Evolutionary conservation across 345 rosid species (phyloP).

Genomic region (Excoecaria cochinchinensis): DNA sequence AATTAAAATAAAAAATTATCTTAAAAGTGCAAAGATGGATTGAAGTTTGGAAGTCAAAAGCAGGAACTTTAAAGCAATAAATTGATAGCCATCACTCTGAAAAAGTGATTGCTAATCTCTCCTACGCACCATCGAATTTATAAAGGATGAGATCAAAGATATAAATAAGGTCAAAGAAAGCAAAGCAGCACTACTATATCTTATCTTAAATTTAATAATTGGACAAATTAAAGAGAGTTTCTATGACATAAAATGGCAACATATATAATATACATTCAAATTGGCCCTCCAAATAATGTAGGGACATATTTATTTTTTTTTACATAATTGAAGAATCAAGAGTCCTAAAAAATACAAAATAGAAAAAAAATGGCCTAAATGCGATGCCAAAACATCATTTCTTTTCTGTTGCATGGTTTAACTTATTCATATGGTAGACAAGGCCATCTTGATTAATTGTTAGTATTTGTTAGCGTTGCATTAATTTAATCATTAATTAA

Average conservation of each 20-base stretch:
- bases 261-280: conserved; percentile 10
- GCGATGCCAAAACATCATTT: neutral
- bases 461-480: too few species aligned
- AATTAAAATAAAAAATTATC: too few species aligned
- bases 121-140: conserved; percentile 13
- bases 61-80: conserved; percentile 5
- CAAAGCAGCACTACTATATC: conserved; percentile 2
- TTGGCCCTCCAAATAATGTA: conserved; percentile 20
- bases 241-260: conserved; percentile 21
- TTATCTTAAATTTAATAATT: conserved; percentile 1
- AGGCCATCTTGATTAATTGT: too few species aligned
- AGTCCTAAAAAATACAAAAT: neutral
- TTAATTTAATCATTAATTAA: too few species aligned
- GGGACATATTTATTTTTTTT: neutral
- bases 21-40: neutral
- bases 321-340: neutral
- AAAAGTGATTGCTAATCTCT: neutral
- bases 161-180: neutral
- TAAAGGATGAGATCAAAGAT: neutral
- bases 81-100: conserved; percentile 1
- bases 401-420: neutral
- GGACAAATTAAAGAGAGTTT: too few species aligned
- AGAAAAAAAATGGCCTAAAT: neutral
- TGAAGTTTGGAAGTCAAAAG: conserved; percentile 8
- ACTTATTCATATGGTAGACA: neutral